Evolutionary conservation across 2,329 filamentous ascomycete genomes (phyloP).

Genomic region (Sporothrix protearum): DNA sequence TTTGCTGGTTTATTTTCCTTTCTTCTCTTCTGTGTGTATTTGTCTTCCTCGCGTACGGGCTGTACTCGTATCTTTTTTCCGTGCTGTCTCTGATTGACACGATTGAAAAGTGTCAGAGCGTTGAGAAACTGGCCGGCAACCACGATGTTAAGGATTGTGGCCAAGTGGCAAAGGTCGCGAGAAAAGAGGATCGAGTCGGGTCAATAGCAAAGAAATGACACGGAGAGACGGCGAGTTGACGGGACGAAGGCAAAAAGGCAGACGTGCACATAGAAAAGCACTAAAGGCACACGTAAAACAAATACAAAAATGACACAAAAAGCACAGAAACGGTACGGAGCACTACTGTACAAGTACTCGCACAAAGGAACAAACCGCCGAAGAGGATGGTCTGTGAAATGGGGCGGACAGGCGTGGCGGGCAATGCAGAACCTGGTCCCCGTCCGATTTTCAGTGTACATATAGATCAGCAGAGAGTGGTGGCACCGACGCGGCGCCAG

Average conservation of each 20-base stretch:
- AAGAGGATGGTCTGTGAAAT: not conserved
- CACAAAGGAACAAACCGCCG: not conserved
- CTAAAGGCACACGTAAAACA: not conserved
- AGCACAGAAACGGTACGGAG: not conserved
- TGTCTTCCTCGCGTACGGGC: no score
- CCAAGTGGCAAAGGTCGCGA: slow-evolving; percentile 9
- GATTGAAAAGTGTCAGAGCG: not conserved
- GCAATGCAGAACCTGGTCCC: not conserved
- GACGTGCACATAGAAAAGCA: not conserved
- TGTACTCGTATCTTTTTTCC: not conserved
- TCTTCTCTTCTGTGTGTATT: no score
- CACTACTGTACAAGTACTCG: not conserved
- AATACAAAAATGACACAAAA: not conserved
- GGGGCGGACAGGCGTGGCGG: not conserved
- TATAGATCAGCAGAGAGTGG: slow-evolving; percentile 14
- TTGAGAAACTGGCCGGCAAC: not conserved
- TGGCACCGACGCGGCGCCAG: not conserved
- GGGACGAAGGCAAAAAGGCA: slow-evolving; percentile 1
- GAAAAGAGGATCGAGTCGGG: slow-evolving; percentile 5
- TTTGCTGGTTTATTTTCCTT: not conserved
- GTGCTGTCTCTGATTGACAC: not conserved
- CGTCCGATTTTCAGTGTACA: not conserved
- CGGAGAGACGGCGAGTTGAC: not conserved
- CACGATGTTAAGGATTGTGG: slow-evolving; percentile 1
- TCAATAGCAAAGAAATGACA: not conserved